A percentile compares a stretch with the other conserved stretches of the same genome.
Conservation (phyloP, 2,329 filamentous ascomycete genomes). For the Fusarium solani-melongenae region DNA sequence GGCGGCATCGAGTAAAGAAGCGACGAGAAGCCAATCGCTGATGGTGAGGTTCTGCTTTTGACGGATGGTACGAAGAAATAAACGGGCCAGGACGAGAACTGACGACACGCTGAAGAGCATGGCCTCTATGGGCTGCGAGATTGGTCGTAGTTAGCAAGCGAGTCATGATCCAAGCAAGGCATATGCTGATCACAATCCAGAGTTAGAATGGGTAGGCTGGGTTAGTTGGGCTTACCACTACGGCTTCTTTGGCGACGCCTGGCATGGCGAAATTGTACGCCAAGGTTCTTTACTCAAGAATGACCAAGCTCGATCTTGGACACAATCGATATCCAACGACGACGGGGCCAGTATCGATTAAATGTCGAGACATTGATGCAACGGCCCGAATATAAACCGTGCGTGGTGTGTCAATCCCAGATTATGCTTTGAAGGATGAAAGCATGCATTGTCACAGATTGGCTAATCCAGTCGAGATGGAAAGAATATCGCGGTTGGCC, state of each 20-base stretch:
- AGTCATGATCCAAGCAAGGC: neutral
- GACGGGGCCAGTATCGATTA: slow-evolving; percentile 22
- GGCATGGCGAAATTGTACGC: neutral
- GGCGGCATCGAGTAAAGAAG: slow-evolving; percentile 40
- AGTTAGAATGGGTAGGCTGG: neutral
- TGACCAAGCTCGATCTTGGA: neutral
- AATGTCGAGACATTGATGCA: neutral
- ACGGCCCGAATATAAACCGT: slow-evolving; percentile 7
- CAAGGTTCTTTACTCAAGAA: neutral
- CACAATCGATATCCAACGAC: neutral
- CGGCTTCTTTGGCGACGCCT: slow-evolving; percentile 32
- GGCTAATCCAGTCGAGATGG: neutral
- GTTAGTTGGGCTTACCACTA: slow-evolving; percentile 26
- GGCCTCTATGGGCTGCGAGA: slow-evolving; percentile 44
- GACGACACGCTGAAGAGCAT: slow-evolving; percentile 38
- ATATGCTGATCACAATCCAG: neutral
- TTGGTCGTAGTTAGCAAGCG: slow-evolving; percentile 14
- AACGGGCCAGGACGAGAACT: slow-evolving; percentile 34
- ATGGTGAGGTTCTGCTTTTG: slow-evolving; percentile 42
- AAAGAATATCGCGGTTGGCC: neutral
- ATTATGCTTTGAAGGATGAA: neutral
- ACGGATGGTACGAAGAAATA: slow-evolving; percentile 39
- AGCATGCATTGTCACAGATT: neutral
- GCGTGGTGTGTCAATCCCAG: neutral
- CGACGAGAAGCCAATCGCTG: slow-evolving; percentile 45